Percentiles rank a stretch among this genome's conserved stretches.
phyloP scores from a whole-genome alignment of 31 red algal species.

The Odonthalia washingtoniensis region DNA sequence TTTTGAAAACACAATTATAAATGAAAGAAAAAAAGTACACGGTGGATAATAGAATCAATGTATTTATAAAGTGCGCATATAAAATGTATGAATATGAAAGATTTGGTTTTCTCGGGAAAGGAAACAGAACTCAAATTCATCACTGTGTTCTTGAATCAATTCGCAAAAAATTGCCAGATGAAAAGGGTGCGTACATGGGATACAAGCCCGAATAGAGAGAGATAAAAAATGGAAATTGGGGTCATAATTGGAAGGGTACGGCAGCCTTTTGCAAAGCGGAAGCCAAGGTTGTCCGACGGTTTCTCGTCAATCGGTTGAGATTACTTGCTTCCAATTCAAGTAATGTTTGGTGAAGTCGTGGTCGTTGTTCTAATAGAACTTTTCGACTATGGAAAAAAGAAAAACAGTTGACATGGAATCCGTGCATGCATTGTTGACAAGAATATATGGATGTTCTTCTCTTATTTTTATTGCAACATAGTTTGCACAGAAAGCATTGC shows the following conservation, averaged over 20 bases:
- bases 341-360: not conserved
- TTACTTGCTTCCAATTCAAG: not conserved
- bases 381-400: slow-evolving; percentile 4
- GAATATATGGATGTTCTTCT: not conserved
- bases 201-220: not conserved
- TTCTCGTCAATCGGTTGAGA: not conserved
- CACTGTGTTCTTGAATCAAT: slow-evolving; percentile 29
- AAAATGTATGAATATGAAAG: slow-evolving; percentile 3
- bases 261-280: not conserved
- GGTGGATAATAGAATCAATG: not conserved
- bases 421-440: not conserved
- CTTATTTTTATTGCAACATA: not conserved
- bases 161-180: not conserved
- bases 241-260: not conserved
- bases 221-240: not conserved
- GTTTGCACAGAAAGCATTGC: not conserved
- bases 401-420: slow-evolving; percentile 41
- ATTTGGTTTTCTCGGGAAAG: slow-evolving; percentile 17
- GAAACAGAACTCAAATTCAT: slow-evolving; percentile 5
- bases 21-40: not conserved
- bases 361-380: not conserved
- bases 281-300: not conserved
- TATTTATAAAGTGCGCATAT: slow-evolving; percentile 1
- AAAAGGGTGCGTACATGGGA: slow-evolving; percentile 5
- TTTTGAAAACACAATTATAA: no score